Base-by-base conservation (phyloP, 2,329 filamentous ascomycete species). In the Fusarium nodosum region DNA sequence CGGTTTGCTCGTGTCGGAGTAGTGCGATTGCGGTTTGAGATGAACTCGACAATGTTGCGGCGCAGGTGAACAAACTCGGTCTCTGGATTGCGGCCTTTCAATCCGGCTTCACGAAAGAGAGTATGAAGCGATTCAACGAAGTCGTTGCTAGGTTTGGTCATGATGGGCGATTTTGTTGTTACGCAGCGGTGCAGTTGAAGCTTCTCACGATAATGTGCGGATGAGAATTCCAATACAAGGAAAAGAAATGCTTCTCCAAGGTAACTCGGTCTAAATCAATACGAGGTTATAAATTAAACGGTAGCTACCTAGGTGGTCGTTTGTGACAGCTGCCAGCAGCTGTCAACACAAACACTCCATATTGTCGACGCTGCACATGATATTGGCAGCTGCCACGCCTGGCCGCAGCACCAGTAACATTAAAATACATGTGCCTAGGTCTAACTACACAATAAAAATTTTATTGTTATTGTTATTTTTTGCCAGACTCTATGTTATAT, bases 41-140 rank as follows among this genome's bases (percentile, higher is more conserved):
- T 30, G 15, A 58, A 70, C 28, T 53, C 26, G 30, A 75, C 22
- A 4, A 76, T 57, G 11, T 16, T 36, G 4, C 55, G 8, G 24
- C 64, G 56, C 5, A 74, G 26, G 15, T 60, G 42, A 3, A 41
- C 7, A 18, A 76, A 75, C 31, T 74, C 69, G 20, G 47, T 33
- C 1, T 53, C 8, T 10, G 44, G 46, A 18, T 53, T 41, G 28
- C 54, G 67, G 2, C 54, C 46, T 1, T 60, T 58, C 8, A 24
- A 10, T 13, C 50, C 54, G 16, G 67, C 64, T 54, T 76, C 74
- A n/a, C 44, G 18, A n/a, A 76, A 76, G 13, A 76, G 38, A 0
- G 38, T 11, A 10, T 36, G 38, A 7, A 76, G 31, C 2, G 62
- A 73, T 1, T 41, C 38, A 22, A 66, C 52, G 24, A 76, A 73